Base-by-base conservation (phyloP, 2,329 filamentous ascomycete genomes). In the Pseudogymnoascus sp. region DNA sequence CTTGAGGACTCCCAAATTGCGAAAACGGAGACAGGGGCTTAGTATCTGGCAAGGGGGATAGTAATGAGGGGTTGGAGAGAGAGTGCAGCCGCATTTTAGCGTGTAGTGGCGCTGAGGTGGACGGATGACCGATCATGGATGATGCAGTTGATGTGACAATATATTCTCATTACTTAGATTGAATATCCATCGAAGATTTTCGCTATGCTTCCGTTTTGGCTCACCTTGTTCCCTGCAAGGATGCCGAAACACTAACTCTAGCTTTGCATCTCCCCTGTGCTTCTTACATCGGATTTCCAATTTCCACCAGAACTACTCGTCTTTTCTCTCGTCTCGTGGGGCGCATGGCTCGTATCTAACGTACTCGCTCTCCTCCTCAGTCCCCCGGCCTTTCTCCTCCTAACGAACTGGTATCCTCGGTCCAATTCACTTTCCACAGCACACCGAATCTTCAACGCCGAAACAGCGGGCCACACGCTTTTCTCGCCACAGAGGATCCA, bases 401-500 rank as follows among this genome's bases (percentile, higher is more conserved):
- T 80, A 0, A 93, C 88, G 63, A 88, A 79, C 74, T 96, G 90
- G 74, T 96, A 97, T 0, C 90, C 89, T 55, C 87, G 80, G 73
- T 97, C 93, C 9, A 97, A 79, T 72, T 96, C 92, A 62, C 92
- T 88, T 74, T 97, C 93, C 6, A 97, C 83, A 4, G 88, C 88
- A 74, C 91, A 95, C 5, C 93, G 80, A 5, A 96, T 87, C 69
- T 88, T 88, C 65, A 97, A 76, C 12, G 92, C 91, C 33, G 87
- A 87, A 2, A 96, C 85, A 1, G 91, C 90, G 0, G 93, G 93
- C 93, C 93, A 97, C 0, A 96, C 91, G 67, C 90, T 93, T 65
- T 87, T 79, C 75, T 97, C 93, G 1, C 93, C 93, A 62, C 88
- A 83, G 33, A 87, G 75, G 61, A 96, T 92, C 93, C 93, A 97